Base-by-base conservation (phyloP, 73 alveolate genomes). In the Paraurostyla sp. region DNA sequence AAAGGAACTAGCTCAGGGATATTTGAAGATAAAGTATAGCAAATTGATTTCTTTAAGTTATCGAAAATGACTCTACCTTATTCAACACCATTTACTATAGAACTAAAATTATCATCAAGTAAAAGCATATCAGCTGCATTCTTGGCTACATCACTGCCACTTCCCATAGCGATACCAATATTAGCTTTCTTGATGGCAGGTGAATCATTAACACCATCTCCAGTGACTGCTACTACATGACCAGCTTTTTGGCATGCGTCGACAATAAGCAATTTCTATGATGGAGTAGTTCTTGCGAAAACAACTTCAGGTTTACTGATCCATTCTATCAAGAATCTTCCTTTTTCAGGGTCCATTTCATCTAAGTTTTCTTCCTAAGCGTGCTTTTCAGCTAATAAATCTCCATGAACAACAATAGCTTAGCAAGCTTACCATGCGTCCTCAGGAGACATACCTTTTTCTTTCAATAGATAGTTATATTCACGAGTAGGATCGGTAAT, bases 151-250 rank as follows among this genome's bases (percentile, higher is more conserved):
- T 94, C 95, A 4, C 95, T 35, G n/a, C 93, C 93, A 33, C 62
- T 85, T 15, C 92, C 95, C 97, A 92, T 92, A 0, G 97, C 97
- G 36, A 92, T 88, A 45, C 97, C 97, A 81, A 95, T 95, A 87
- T 95, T 95, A 18, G 98, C 97, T 73, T 95, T 93, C 93, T 95
- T 95, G 78, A 95, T 93, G 52, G 99, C 97, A 41, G 99, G 99
- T 9, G 99, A 95, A 88, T 97, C 99, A 90, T 97, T 96, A 3
- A 97, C 99, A 23, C 99, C 99, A 84, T 97, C 99, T 27, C 99
- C 99, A 35, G 99, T 98, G 27, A 97, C 99, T 36, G 99, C 99
- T 11, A 97, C 99, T 22, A 98, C 89, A 88, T 97, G 99, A 18
- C 99, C 98, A 60, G 94, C 92, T 78, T 93, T 95, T 91, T 97